A percentile compares a stretch with the other conserved stretches of the same genome.
Evolutionary conservation across 1,139 yeast species (phyloP).

Genomic region (Yamadazyma spencermartinsiae): DNA sequence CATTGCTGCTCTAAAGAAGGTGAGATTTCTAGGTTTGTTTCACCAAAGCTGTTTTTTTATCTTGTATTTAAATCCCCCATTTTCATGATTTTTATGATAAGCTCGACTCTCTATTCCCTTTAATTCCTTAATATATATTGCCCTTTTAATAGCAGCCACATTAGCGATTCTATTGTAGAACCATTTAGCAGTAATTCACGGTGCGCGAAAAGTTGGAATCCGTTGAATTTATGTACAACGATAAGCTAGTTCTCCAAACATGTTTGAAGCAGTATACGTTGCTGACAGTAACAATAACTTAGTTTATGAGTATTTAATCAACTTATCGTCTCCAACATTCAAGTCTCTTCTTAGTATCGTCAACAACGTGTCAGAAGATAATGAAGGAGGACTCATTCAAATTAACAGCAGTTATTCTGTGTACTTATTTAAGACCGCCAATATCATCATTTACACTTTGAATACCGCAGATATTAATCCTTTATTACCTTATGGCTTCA

Average conservation of each 20-base stretch:
- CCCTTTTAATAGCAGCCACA: constrained; percentile 2
- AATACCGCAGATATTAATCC: constrained; percentile 35
- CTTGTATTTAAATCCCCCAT: constrained; percentile 1
- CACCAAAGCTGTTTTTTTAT: not conserved
- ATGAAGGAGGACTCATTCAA: constrained; percentile 20
- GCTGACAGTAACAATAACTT: constrained; percentile 55
- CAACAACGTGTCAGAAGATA: constrained; percentile 16
- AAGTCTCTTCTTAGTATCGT: constrained; percentile 37
- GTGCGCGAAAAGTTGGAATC: not conserved
- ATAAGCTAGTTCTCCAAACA: constrained; percentile 7
- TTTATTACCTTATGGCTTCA: constrained; percentile 55
- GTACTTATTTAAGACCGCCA: constrained; percentile 23
- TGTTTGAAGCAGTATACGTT: constrained; percentile 63
- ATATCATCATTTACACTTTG: constrained; percentile 29
- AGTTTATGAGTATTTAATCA: constrained; percentile 57
- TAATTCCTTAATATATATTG: constrained; percentile 4
- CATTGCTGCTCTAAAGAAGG: not conserved
- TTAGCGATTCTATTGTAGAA: too few relatives aligned
- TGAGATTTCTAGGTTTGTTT: not conserved
- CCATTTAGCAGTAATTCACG: not conserved
- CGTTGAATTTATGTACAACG: not conserved
- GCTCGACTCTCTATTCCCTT: constrained; percentile 8
- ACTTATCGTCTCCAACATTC: constrained; percentile 52
- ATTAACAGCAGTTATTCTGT: constrained; percentile 31
- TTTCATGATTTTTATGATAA: constrained; percentile 3